These are phyloP conservation scores for Leccinum boreale DNA, from an alignment of 768 basidiomycete genomes.

Conservation along the genomic window DNA sequence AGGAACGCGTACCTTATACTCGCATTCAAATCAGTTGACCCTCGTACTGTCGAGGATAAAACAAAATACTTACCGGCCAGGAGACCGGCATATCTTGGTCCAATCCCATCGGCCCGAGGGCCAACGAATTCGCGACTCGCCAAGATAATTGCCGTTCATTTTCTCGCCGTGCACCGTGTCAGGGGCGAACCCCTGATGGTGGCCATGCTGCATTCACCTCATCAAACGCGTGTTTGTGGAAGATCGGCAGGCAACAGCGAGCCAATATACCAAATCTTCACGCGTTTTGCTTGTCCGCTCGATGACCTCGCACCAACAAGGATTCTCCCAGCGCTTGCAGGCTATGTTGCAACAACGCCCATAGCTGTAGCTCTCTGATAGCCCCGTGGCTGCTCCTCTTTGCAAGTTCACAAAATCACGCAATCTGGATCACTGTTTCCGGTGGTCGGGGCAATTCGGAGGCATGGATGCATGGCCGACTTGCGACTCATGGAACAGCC, in stretches of 20 bases:
- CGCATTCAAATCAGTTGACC: background rate
- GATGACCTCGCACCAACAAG: background rate
- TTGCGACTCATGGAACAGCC: constrained; percentile 4
- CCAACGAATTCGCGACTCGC: constrained; percentile 15
- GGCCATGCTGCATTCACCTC: constrained; percentile 23
- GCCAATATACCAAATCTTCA: background rate
- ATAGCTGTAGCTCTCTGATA: background rate
- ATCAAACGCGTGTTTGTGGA: constrained; percentile 18
- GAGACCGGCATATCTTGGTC: constrained; percentile 1
- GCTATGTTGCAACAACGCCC: background rate
- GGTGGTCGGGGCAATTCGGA: background rate
- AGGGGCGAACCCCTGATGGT: constrained; percentile 22
- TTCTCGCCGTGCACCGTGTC: constrained; percentile 6
- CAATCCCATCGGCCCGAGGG: constrained; percentile 12
- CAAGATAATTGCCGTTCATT: constrained; percentile 27
- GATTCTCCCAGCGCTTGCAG: constrained; percentile 1
- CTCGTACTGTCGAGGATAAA: background rate
- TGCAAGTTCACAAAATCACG: background rate
- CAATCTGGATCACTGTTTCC: background rate
- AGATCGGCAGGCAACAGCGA: constrained; percentile 8
- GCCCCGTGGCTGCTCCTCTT: background rate
- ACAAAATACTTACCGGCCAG: background rate
- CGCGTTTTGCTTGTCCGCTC: background rate
- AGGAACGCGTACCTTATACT: background rate
- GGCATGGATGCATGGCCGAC: constrained; percentile 10